Evolutionary conservation across 2,329 filamentous ascomycete genomes (phyloP), one percentile per base, ranked within the genome.

Genomic region (Cladosporium halotolerans): DNA sequence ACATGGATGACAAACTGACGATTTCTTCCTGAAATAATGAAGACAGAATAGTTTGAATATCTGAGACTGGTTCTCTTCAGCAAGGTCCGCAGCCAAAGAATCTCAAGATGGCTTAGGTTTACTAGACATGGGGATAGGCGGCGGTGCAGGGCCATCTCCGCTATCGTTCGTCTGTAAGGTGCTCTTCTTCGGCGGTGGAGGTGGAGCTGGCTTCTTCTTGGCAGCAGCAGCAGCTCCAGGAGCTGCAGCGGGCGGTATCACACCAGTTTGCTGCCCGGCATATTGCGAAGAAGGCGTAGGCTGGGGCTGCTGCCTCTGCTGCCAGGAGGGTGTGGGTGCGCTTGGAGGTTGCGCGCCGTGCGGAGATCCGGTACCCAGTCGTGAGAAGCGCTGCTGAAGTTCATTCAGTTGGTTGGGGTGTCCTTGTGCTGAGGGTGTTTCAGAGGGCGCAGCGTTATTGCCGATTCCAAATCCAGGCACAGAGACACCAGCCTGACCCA

Each of bases 401-500:
- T 87, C 83, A 58, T 76, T 81, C 54, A 89, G 70, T 42, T 84
- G 82, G 32, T 72, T 63, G 38, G 64, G 50, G 18, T 58, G 53
- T n/a, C 45, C 32, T 36, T 55, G 44, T 23, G 57, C 16, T 58
- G 60, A 64, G 62, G 53, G 50, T 33, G 61, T 42, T 32, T 50
- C 49, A 9, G 36, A 9, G 54, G 60, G 31, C 14, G 66, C 55
- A 23, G 65, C 56, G 50, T 57, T 11, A 60, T 66, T 67, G 3
- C 82, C 84, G 56, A 95, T 95, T 4, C 86, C 86, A 3, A 96
- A 74, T 0, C 80, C 86, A 0, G 89, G 85, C 0, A 96, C 88
- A 0, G 84, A 87, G 5, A 96, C 77, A 1, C 90, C 90, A 1
- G 88, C 84, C 36, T 82, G 79, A 9, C 84, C 81, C 8, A 96